Conservation (phyloP, 305 asterid species). For the Withania somnifera region DNA sequence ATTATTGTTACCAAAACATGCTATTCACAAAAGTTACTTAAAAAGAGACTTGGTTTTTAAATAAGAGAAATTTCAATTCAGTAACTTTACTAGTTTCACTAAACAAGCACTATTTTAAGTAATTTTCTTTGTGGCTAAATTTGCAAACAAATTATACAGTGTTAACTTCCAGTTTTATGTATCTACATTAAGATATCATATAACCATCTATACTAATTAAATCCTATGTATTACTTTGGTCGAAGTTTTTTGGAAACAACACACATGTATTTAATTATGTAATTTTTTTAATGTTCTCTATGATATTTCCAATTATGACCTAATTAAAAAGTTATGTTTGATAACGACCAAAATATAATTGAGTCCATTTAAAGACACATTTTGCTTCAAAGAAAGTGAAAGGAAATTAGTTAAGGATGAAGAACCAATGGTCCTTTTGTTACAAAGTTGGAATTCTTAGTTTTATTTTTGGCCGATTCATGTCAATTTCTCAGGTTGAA, state of each 20-base stretch:
- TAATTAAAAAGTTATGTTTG: not conserved
- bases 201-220: not conserved
- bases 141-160: not conserved
- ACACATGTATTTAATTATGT: not conserved
- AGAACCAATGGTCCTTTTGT: not conserved
- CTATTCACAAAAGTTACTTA: not conserved
- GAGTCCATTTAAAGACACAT: not conserved
- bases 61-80: not conserved
- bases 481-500: not conserved
- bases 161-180: not conserved
- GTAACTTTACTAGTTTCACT: not conserved
- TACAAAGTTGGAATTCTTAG: not conserved
- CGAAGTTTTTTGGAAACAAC: not conserved
- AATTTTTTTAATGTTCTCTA: not conserved
- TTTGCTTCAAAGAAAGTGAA: not conserved
- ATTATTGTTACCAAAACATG: not conserved
- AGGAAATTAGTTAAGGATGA: not conserved
- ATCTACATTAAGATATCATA: not conserved
- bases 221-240: not conserved
- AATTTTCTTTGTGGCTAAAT: not conserved
- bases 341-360: not conserved
- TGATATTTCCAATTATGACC: not conserved
- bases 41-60: not conserved
- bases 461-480: not conserved
- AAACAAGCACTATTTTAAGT: not conserved